Conservation (phyloP, 1,139 yeast genomes). For the Meyerozyma elateridarum region DNA sequence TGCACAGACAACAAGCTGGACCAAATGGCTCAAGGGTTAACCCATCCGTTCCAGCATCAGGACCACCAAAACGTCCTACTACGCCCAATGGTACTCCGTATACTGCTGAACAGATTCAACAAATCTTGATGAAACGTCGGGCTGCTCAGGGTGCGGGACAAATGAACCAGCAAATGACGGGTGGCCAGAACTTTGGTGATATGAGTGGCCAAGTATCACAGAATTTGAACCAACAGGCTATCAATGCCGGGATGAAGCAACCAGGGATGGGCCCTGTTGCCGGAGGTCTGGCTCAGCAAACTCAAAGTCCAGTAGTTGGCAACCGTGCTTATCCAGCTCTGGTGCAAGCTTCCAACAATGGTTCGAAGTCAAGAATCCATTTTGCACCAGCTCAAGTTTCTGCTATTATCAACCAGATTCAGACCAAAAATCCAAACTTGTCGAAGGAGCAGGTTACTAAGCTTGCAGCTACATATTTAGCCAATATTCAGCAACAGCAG, state of each 20-base stretch:
- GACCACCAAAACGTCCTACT: conserved; percentile 30
- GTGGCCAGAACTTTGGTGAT: no score
- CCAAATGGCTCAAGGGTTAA: conserved; percentile 3
- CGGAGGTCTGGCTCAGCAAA: no score
- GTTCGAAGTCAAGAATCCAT: conserved; percentile 28
- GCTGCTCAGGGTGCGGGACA: background rate
- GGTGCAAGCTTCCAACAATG: conserved; percentile 7
- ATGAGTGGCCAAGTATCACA: no score
- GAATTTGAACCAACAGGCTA: no score
- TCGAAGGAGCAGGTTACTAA: conserved; percentile 70
- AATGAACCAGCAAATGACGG: background rate
- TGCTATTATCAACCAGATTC: conserved; percentile 64
- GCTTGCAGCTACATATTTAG: conserved; percentile 66
- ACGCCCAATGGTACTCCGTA: conserved; percentile 52
- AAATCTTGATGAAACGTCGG: conserved; percentile 22
- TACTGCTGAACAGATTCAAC: conserved; percentile 53
- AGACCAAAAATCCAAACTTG: conserved; percentile 62
- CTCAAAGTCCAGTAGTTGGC: no score
- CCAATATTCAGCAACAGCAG: conserved; percentile 52
- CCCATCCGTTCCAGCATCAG: conserved; percentile 4
- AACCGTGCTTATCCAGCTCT: no score
- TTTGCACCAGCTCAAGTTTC: conserved; percentile 64
- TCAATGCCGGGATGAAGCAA: no score
- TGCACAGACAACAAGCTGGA: background rate
- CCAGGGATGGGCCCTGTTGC: no score